A percentile compares a stretch with the other conserved stretches of the same genome.
These are phyloP conservation scores for Mentha longifolia DNA, from an alignment of 257 asterid species.

Conservation along the genomic window DNA sequence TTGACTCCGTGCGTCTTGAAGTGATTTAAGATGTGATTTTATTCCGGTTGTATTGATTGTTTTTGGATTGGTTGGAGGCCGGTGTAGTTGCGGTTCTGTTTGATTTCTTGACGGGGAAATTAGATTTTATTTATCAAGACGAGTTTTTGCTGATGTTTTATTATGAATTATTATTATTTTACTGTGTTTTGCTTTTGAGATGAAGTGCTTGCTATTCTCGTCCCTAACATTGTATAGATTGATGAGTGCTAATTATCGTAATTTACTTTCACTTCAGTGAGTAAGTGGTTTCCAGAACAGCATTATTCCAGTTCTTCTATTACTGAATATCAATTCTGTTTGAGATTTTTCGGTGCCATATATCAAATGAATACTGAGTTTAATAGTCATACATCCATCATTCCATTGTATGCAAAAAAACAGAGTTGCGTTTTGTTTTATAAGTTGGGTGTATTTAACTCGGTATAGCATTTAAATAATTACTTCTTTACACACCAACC, in stretches of 20 bases:
- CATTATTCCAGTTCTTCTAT: not conserved
- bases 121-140: constrained; percentile 14
- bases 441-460: not conserved
- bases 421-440: too few relatives aligned
- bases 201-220: not conserved
- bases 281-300: not conserved
- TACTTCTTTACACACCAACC: not conserved
- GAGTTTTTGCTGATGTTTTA: not conserved
- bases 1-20: not conserved
- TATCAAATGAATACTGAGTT: not conserved
- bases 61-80: not conserved
- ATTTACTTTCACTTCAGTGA: not conserved
- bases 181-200: not conserved
- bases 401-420: not conserved
- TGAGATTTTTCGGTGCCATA: too few relatives aligned
- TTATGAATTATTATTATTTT: not conserved
- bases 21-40: not conserved
- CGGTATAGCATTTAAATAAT: not conserved
- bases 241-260: not conserved
- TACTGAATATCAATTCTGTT: not conserved
- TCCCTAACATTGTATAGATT: not conserved
- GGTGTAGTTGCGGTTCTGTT: not conserved
- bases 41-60: not conserved
- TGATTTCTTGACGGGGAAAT: not conserved
- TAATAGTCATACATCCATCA: not conserved